Percentiles rank a stretch among this genome's conserved stretches.
These are phyloP conservation scores for Pulveroboletus sp. DNA, from an alignment of 768 basidiomycete species.

Conservation along the genomic window DNA sequence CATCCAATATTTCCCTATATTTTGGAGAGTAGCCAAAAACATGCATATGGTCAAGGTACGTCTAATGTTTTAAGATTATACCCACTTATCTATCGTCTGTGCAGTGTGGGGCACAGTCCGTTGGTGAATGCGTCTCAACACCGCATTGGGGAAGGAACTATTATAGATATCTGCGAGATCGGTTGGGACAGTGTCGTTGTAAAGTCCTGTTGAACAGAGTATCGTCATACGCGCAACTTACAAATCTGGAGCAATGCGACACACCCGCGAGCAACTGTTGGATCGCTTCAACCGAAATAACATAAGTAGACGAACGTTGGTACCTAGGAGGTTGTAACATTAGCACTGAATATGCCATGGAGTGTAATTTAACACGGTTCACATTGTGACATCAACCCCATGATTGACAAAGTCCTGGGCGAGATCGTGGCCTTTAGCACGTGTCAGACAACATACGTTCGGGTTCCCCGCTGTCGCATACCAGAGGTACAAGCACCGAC, in stretches of 20 bases:
- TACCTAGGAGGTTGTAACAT: slow-evolving; percentile 6
- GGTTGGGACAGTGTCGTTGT: slow-evolving; percentile 18
- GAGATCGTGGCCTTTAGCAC: slow-evolving; percentile 32
- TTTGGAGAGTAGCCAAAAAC: neutral
- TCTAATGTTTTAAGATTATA: neutral
- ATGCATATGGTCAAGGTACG: too few relatives aligned
- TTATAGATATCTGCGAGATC: slow-evolving; percentile 21
- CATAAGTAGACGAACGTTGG: slow-evolving; percentile 23
- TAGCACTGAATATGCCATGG: neutral
- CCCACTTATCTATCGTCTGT: slow-evolving; percentile 27
- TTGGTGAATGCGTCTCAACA: slow-evolving; percentile 17
- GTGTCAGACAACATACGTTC: slow-evolving; percentile 7
- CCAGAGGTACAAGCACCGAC: slow-evolving; percentile 65
- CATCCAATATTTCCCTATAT: slow-evolving; percentile 34
- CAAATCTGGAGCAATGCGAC: neutral
- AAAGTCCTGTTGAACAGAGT: slow-evolving; percentile 4
- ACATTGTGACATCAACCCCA: slow-evolving; percentile 30
- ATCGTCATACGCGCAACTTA: neutral
- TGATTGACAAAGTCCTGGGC: slow-evolving; percentile 32
- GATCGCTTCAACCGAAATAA: slow-evolving; percentile 12
- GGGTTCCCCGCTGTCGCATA: slow-evolving; percentile 14
- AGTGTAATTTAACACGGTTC: neutral
- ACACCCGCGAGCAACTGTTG: slow-evolving; percentile 10
- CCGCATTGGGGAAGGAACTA: slow-evolving; percentile 12
- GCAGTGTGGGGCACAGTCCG: slow-evolving; percentile 14